These are phyloP conservation scores for Pseudovirgaria hyperparasitica DNA, from an alignment of 2,329 filamentous ascomycete genomes.

Conservation along the genomic window DNA sequence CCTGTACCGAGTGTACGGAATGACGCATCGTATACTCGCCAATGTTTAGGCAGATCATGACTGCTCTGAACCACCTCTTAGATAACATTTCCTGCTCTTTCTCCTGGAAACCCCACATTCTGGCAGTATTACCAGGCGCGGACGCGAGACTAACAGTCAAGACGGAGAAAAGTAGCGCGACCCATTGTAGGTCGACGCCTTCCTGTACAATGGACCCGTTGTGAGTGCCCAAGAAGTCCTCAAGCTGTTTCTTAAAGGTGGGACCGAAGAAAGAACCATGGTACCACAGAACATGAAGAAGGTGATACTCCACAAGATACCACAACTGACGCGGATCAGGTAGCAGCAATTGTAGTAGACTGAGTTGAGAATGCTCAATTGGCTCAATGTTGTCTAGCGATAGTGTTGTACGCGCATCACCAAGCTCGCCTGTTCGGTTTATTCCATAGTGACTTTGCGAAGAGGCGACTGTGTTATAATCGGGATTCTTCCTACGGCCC, in stretches of 20 bases:
- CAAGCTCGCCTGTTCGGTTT: too few relatives aligned
- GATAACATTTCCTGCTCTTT: conserved; percentile 26
- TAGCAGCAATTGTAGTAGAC: conserved; percentile 20
- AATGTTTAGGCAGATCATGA: conserved; percentile 29
- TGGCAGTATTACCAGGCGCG: conserved; percentile 16
- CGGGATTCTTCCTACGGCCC: conserved; percentile 31
- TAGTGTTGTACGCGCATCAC: conserved; percentile 9
- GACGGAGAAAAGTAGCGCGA: conserved; percentile 29
- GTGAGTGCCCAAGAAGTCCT: conserved; percentile 19
- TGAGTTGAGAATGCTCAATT: conserved; percentile 8
- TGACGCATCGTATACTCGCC: conserved; percentile 29
- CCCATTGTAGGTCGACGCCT: conserved; percentile 30
- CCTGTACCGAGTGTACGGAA: conserved; percentile 30
- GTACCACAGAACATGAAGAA: conserved; percentile 24
- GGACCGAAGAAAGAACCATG: conserved; percentile 23
- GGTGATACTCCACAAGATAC: conserved; percentile 22
- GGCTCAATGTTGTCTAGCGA: conserved; percentile 4
- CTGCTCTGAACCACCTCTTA: conserved; percentile 31
- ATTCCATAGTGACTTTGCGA: conserved; percentile 5
- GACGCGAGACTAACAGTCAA: conserved; percentile 29
- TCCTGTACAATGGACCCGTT: conserved; percentile 19
- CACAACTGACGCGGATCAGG: conserved; percentile 9
- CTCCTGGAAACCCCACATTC: conserved; percentile 28
- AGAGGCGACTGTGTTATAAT: conserved; percentile 11
- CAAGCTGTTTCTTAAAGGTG: conserved; percentile 23